Base-by-base conservation (phyloP, 108 stramenopile genomes). In the Fragilariopsis cylindrus region DNA sequence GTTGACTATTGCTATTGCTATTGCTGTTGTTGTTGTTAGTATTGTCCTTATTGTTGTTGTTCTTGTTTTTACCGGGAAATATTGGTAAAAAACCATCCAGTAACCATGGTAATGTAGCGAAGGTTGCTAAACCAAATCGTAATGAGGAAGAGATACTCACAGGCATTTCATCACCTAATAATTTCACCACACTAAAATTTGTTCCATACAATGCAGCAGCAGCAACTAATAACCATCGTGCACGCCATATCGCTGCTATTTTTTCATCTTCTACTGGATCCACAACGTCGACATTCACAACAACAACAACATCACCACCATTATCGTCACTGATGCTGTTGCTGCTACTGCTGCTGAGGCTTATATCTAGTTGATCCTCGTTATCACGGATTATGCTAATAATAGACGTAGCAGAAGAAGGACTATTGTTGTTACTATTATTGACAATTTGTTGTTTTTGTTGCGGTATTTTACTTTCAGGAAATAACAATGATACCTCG, bases 141-240 rank as follows among this genome's bases (percentile, higher is more conserved):
- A 92, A 63, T 18, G 90, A 76, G n/a, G 87, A 70, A 41, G 76
- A 60, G n/a, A 87, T 65, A 1, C 85, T 85, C 18, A 92, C 84
- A 16, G 90, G 84, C 62, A 92, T 62, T 39, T 65, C 53, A 18
- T 86, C 83, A 63, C 87, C 87, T 48, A 95, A 77, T n/a, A 85
- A 52, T 66, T 92, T 92, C 49, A 92, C 94, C 41, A 85, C 63
- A 1, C 91, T 81, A 81, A 95, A 95, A 65, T 95, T 95, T 4
- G 91, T 95, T 16, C 94, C 94, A 80, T 95, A 95, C 39, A 91
- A 57, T 19, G 90, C 88, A 9, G 94, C 91, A 4, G 89, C 78
- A 5, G 60, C 76, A 40, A 91, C 30, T 13, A 91, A 73, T 18
- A 90, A 77, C 49, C 85, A 49, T 3, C 92, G 71, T 64, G 92